These are phyloP conservation scores for Pleomassaria siparia DNA, from an alignment of 2,329 filamentous ascomycete genomes.

Conservation along the genomic window DNA sequence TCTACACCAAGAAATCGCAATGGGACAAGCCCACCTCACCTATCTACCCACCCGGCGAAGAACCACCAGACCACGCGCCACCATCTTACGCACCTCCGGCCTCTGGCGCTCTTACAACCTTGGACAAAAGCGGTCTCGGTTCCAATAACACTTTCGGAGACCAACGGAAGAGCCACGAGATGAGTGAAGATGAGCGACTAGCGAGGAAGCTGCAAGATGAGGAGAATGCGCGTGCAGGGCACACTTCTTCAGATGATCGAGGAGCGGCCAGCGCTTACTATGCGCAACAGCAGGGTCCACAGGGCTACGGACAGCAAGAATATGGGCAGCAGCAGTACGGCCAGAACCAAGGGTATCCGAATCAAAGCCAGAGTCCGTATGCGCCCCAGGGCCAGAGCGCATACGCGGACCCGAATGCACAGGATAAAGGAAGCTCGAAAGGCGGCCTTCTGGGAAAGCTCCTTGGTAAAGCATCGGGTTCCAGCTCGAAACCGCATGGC, in stretches of 20 bases:
- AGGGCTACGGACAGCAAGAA: slow-evolving; percentile 7
- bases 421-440: slow-evolving; percentile 43
- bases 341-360: slow-evolving; percentile 19
- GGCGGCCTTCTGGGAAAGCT: slow-evolving; percentile 56
- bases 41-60: slow-evolving; percentile 55
- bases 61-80: slow-evolving; percentile 61
- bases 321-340: slow-evolving; percentile 25
- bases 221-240: slow-evolving; percentile 65
- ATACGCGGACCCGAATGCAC: slow-evolving; percentile 11
- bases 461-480: slow-evolving; percentile 47
- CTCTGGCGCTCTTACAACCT: slow-evolving; percentile 40
- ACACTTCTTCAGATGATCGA: slow-evolving; percentile 47
- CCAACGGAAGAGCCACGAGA: slow-evolving; percentile 19
- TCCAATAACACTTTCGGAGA: slow-evolving; percentile 70
- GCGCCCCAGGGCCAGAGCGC: slow-evolving; percentile 8
- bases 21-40: slow-evolving; percentile 82
- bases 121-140: slow-evolving; percentile 49
- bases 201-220: slow-evolving; percentile 81
- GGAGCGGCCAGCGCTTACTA: slow-evolving; percentile 55
- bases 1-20: slow-evolving; percentile 83
- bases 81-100: slow-evolving; percentile 64
- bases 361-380: slow-evolving; percentile 19
- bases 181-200: slow-evolving; percentile 70
- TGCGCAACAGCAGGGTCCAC: slow-evolving; percentile 16
- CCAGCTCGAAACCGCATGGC: slow-evolving; percentile 30